A percentile compares a stretch with the other conserved stretches of the same genome.
Conservation (phyloP, 306 rosid genomes). For the Crotalaria pallida region DNA sequence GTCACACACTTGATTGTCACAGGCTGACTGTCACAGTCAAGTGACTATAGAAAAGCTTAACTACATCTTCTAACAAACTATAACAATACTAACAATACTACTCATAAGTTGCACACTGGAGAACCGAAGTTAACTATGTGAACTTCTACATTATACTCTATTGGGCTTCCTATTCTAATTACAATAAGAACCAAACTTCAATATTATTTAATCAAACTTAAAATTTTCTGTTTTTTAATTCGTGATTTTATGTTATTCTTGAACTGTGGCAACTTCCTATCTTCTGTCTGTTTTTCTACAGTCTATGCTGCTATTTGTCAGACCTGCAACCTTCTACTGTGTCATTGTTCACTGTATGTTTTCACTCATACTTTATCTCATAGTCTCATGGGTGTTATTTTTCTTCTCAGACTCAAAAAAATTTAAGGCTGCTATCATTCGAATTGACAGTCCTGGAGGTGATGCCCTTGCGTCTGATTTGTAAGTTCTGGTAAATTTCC, state of each 20-base stretch:
- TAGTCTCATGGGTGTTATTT: slow-evolving; percentile 6
- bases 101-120: too few relatives aligned
- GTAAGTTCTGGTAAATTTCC: slow-evolving; percentile 56
- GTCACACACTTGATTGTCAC: too few relatives aligned
- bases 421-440: slow-evolving; percentile 81
- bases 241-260: not conserved
- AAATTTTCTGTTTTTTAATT: not conserved
- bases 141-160: too few relatives aligned
- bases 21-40: too few relatives aligned
- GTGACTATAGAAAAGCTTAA: too few relatives aligned
- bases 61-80: too few relatives aligned
- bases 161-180: not conserved
- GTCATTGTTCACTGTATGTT: not conserved
- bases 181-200: too few relatives aligned
- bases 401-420: slow-evolving; percentile 56
- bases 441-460: slow-evolving; percentile 98
- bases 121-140: too few relatives aligned
- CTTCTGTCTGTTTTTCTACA: not conserved
- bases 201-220: too few relatives aligned
- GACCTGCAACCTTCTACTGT: not conserved
- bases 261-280: not conserved
- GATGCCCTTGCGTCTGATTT: slow-evolving; percentile 98
- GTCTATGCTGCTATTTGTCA: not conserved
- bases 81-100: too few relatives aligned
- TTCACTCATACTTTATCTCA: not conserved